Evolutionary conservation across 2,329 filamentous ascomycete species (phyloP).

Genomic region (Colletotrichum shisoi): DNA sequence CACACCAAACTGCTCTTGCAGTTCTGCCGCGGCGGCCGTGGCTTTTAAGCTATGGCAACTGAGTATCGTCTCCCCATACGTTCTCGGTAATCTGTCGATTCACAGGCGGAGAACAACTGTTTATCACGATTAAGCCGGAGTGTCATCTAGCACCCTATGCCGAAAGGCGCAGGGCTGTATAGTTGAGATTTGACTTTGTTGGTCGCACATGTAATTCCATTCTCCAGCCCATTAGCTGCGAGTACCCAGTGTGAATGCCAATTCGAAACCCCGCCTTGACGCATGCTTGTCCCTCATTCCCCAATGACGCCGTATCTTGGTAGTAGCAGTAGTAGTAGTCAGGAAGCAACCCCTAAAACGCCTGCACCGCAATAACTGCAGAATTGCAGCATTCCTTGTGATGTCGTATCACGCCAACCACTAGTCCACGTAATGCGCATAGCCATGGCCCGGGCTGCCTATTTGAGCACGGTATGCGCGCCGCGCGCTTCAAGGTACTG

Average conservation of each 20-base stretch:
- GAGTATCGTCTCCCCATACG: conserved; percentile 69
- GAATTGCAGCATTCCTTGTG: neutral
- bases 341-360: conserved; percentile 7
- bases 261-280: neutral
- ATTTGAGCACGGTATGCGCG: conserved; percentile 93
- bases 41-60: conserved; percentile 65
- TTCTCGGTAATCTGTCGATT: conserved; percentile 80
- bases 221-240: neutral
- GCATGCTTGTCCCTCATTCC: conserved; percentile 2
- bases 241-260: neutral
- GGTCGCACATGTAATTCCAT: conserved; percentile 70
- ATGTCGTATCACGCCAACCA: neutral
- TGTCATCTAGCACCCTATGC: conserved; percentile 81
- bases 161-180: conserved; percentile 82
- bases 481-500: conserved; percentile 88
- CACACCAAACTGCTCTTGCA: conserved; percentile 26
- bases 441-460: conserved; percentile 37
- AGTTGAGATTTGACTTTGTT: conserved; percentile 96
- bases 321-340: conserved; percentile 1
- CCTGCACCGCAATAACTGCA: conserved; percentile 5
- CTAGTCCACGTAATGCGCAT: neutral
- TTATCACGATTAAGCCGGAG: conserved; percentile 99
- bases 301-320: neutral
- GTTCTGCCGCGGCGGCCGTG: conserved; percentile 63
- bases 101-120: conserved; percentile 77